phyloP scores from a whole-genome alignment of 345 rosid species.

The Arabis alpina region DNA sequence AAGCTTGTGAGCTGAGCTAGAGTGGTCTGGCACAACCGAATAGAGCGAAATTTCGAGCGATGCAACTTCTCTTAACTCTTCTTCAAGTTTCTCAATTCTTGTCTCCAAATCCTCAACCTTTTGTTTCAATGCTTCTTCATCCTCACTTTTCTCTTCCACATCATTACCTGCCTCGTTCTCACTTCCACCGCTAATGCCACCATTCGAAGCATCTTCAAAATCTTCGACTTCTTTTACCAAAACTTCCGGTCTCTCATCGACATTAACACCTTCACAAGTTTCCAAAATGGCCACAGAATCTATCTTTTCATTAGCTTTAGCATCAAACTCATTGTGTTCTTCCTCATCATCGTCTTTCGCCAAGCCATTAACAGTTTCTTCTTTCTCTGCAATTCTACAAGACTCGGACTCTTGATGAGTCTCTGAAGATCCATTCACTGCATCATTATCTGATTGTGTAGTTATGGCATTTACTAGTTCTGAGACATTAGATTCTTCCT shows the following conservation, averaged over 20 bases:
- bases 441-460: constrained; percentile 50
- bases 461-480: constrained; percentile 44
- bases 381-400: constrained; percentile 48
- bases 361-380: constrained; percentile 54
- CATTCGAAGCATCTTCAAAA: constrained; percentile 58
- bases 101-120: constrained; percentile 66
- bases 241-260: constrained; percentile 15
- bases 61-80: constrained; percentile 95
- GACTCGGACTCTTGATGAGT: constrained; percentile 58
- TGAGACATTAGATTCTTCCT: constrained; percentile 42
- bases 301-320: constrained; percentile 10
- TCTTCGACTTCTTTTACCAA: constrained; percentile 22
- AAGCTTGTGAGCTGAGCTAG: constrained; percentile 89
- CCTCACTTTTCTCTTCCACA: constrained; percentile 51
- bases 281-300: background rate
- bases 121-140: constrained; percentile 54
- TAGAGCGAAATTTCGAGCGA: constrained; percentile 88
- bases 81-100: constrained; percentile 86
- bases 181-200: constrained; percentile 48
- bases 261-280: constrained; percentile 16
- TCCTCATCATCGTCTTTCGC: constrained; percentile 40
- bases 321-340: constrained; percentile 36
- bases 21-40: constrained; percentile 91
- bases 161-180: constrained; percentile 55
- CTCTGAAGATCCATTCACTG: constrained; percentile 41